These are phyloP conservation scores for Coemansia sp. DNA, from an alignment of 371 early-diverging fungal genomes.

Conservation along the genomic window DNA sequence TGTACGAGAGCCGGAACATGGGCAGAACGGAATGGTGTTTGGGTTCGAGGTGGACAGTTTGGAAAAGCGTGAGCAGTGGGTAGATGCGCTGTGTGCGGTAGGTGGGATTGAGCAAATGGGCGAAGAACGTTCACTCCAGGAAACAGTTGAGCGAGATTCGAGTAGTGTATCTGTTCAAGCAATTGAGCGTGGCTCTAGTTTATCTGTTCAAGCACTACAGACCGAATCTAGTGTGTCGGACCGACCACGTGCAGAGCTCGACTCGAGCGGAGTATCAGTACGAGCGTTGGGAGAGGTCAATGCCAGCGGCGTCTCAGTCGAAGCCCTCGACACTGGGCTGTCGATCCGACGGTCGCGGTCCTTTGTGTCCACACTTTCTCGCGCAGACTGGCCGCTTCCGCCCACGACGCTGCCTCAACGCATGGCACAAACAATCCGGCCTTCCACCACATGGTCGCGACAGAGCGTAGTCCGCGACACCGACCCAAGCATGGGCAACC, in stretches of 20 bases:
- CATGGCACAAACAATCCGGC: background rate
- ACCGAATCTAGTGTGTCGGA: background rate
- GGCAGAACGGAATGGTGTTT: conserved; percentile 1
- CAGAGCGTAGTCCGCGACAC: too few species aligned
- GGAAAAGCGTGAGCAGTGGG: conserved; percentile 9
- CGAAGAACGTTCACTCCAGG: too few species aligned
- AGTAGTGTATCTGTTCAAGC: background rate
- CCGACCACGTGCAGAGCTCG: background rate
- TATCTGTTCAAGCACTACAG: too few species aligned
- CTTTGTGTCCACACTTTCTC: conserved; percentile 32
- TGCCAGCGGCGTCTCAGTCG: background rate
- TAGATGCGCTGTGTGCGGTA: conserved; percentile 12
- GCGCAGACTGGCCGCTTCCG: conserved; percentile 44
- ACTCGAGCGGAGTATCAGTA: conserved; percentile 16
- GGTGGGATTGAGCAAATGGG: conserved; percentile 12
- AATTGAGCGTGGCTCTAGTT: background rate
- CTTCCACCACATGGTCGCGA: too few species aligned
- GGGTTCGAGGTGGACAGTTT: conserved; percentile 11
- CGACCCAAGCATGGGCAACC: conserved; percentile 6
- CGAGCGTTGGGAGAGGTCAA: conserved; percentile 10
- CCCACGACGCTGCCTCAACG: conserved; percentile 28
- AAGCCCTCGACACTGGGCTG: background rate
- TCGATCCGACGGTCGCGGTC: conserved; percentile 30
- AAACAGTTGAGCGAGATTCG: background rate
- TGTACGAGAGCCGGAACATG: background rate